Evolutionary conservation across 805 yeast genomes (phyloP).

Genomic region (Candida oleophila): DNA sequence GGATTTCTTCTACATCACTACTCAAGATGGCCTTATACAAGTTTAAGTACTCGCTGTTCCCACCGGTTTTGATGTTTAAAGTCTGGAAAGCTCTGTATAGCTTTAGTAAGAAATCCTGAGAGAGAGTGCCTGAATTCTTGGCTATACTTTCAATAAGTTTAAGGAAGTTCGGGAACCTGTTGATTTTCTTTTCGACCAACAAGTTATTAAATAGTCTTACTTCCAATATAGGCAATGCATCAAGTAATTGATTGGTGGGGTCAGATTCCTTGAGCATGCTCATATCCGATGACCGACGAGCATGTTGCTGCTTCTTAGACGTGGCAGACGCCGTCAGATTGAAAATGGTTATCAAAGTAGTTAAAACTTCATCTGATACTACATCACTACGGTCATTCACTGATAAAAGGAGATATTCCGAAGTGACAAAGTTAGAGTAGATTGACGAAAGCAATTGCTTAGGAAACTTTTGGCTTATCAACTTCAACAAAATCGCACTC

Average conservation of each 20-base stretch:
- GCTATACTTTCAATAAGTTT: slow-evolving; percentile 26
- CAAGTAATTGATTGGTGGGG: slow-evolving; percentile 17
- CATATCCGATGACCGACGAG: slow-evolving; percentile 33
- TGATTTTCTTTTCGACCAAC: slow-evolving; percentile 17
- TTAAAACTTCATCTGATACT: slow-evolving; percentile 51
- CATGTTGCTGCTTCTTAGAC: neutral
- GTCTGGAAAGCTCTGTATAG: slow-evolving; percentile 16
- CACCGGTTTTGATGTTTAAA: slow-evolving; percentile 19
- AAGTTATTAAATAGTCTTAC: slow-evolving; percentile 26
- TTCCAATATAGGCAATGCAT: slow-evolving; percentile 18
- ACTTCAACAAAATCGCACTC: slow-evolving; percentile 39
- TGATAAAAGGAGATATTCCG: slow-evolving; percentile 11
- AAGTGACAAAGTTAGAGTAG: slow-evolving; percentile 15
- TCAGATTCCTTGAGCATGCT: slow-evolving; percentile 24
- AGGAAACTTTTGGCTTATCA: slow-evolving; percentile 10
- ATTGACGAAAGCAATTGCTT: slow-evolving; percentile 1
- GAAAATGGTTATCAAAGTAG: slow-evolving; percentile 43
- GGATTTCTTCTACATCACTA: slow-evolving; percentile 15
- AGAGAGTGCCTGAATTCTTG: slow-evolving; percentile 10
- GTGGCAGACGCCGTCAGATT: slow-evolving; percentile 14
- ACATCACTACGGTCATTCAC: slow-evolving; percentile 45
- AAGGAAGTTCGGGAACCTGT: slow-evolving; percentile 22
- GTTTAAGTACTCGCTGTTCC: slow-evolving; percentile 24
- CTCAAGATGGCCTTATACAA: slow-evolving; percentile 25
- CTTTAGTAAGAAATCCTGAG: slow-evolving; percentile 15